Evolutionary conservation across 495 filamentous ascomycete species (phyloP).

Genomic region (Aspergillus avenaceus): DNA sequence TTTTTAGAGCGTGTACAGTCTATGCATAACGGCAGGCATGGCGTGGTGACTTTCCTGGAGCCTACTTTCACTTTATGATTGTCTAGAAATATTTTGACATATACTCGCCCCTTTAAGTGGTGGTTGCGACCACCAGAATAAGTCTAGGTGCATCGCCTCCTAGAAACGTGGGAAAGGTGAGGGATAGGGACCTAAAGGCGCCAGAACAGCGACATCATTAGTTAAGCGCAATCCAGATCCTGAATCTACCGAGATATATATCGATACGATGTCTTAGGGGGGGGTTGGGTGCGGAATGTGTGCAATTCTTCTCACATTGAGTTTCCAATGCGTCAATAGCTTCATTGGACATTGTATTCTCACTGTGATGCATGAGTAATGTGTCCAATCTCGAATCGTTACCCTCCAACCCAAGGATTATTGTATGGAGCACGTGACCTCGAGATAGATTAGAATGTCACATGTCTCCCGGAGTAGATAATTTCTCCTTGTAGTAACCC

Average conservation of each 20-base stretch:
- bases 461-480: not conserved
- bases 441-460: slow-evolving; percentile 5
- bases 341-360: too few relatives aligned
- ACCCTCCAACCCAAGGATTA: too few relatives aligned
- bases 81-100: slow-evolving; percentile 3
- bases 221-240: too few relatives aligned
- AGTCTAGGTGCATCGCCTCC: not conserved
- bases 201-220: not conserved
- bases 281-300: too few relatives aligned
- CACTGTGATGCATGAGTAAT: too few relatives aligned
- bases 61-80: slow-evolving; percentile 19
- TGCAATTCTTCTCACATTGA: too few relatives aligned
- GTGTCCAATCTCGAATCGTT: too few relatives aligned
- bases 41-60: slow-evolving; percentile 24
- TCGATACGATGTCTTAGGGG: too few relatives aligned
- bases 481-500: not conserved
- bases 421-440: slow-evolving; percentile 15
- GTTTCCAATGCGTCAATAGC: too few relatives aligned
- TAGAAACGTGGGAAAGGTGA: not conserved
- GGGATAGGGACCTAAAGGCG: not conserved
- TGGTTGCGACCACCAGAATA: not conserved
- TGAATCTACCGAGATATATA: too few relatives aligned
- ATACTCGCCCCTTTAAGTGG: not conserved
- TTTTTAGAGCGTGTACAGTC: slow-evolving; percentile 40
- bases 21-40: slow-evolving; percentile 36